Conservation (phyloP, 208 protist species). For the Leptomonas pyrrhocoris region DNA sequence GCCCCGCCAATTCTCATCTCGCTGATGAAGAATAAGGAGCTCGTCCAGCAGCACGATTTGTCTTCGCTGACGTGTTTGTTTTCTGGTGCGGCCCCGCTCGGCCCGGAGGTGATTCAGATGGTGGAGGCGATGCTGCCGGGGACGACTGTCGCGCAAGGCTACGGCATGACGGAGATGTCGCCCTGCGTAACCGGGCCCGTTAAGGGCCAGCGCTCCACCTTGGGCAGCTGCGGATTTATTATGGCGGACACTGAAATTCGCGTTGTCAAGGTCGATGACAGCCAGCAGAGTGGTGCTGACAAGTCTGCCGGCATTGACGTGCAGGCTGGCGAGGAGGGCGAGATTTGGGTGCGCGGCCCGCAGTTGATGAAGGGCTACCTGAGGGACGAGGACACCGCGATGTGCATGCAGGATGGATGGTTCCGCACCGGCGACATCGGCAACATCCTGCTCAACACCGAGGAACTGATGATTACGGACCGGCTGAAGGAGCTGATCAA, state of each 20-base stretch:
- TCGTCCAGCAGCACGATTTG: conserved; percentile 35
- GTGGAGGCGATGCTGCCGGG: conserved; percentile 24
- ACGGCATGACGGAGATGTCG: conserved; percentile 81
- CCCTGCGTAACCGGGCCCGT: conserved; percentile 30
- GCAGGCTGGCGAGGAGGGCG: conserved; percentile 46
- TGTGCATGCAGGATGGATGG: conserved; percentile 63
- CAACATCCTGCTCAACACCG: conserved; percentile 39
- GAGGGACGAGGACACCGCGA: conserved; percentile 49
- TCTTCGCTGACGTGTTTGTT: conserved; percentile 35
- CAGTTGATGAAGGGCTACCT: conserved; percentile 84
- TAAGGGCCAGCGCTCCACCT: neutral
- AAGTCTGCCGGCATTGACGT: conserved; percentile 35
- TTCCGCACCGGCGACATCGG: conserved; percentile 81
- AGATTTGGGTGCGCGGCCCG: conserved; percentile 75
- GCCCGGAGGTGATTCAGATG: conserved; percentile 34
- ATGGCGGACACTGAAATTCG: conserved; percentile 45
- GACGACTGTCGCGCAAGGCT: conserved; percentile 51
- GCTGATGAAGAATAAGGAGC: conserved; percentile 59
- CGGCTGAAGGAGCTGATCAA: conserved; percentile 92
- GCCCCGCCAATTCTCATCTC: conserved; percentile 78
- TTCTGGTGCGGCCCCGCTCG: conserved; percentile 67
- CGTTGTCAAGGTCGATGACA: conserved; percentile 45
- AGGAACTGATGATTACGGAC: conserved; percentile 62
- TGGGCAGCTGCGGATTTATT: conserved; percentile 20
- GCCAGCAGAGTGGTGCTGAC: conserved; percentile 46